phyloP scores from a whole-genome alignment of 345 rosid genomes.

The Erysimum cheiranthoides region DNA sequence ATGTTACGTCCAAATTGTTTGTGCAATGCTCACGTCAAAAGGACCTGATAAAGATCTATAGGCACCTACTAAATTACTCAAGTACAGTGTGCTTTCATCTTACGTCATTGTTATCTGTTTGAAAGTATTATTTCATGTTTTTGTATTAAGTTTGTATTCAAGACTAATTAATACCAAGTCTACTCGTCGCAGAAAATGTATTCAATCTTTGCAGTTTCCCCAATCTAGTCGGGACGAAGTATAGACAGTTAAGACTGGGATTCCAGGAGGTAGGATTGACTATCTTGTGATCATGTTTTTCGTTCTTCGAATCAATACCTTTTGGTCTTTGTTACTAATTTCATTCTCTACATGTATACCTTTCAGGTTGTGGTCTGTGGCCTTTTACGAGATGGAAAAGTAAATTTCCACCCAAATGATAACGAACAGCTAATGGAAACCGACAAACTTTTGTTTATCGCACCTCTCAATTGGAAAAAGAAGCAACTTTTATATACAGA shows the following conservation, averaged over 20 bases:
- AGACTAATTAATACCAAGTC: slow-evolving; percentile 44
- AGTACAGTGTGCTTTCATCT: slow-evolving; percentile 56
- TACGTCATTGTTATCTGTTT: slow-evolving; percentile 18
- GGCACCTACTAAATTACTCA: slow-evolving; percentile 89
- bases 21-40: slow-evolving; percentile 98
- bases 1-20: slow-evolving; percentile 85
- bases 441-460: slow-evolving; percentile 87
- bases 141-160: slow-evolving; percentile 1
- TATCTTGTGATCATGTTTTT: slow-evolving; percentile 18
- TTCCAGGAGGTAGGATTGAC: slow-evolving; percentile 68
- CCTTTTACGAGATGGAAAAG: slow-evolving; percentile 72
- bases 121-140: not conserved
- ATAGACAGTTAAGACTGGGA: slow-evolving; percentile 71
- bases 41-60: slow-evolving; percentile 90
- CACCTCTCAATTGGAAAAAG: slow-evolving; percentile 69
- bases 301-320: not conserved
- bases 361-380: slow-evolving; percentile 95
- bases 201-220: slow-evolving; percentile 90
- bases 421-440: slow-evolving; percentile 69
- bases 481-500: slow-evolving; percentile 55
- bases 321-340: slow-evolving; percentile 10
- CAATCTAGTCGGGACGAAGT: slow-evolving; percentile 65
- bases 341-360: slow-evolving; percentile 25
- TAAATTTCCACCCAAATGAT: slow-evolving; percentile 85
- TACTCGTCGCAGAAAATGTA: slow-evolving; percentile 80